Base-by-base conservation (phyloP, 78 protist genomes). In the Neovahlkampfia damariscottae region DNA sequence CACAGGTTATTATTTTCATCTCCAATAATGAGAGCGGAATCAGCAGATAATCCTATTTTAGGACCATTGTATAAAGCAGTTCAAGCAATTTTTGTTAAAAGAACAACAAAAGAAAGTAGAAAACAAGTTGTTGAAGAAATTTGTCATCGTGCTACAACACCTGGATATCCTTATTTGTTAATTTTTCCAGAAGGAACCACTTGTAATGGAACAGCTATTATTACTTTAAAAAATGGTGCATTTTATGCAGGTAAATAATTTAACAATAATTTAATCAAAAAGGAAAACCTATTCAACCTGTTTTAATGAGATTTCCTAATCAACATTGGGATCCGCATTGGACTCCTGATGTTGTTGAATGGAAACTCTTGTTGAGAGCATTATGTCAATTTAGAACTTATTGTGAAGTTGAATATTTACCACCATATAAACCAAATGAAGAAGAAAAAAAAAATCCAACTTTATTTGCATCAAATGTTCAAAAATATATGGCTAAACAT, bases 111-210 rank as follows among this genome's bases (percentile, higher is more conserved):
- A n/a, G n/a, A n/a, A n/a, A n/a, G n/a, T n/a, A n/a, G n/a, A n/a
- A n/a, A n/a, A n/a, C n/a, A n/a, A n/a, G n/a, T n/a, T n/a, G n/a
- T n/a, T n/a, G n/a, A n/a, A n/a, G n/a, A n/a, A n/a, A n/a, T n/a
- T n/a, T n/a, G n/a, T n/a, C n/a, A n/a, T n/a, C n/a, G n/a, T n/a
- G n/a, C n/a, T n/a, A n/a, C n/a, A n/a, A n/a, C n/a, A n/a, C n/a
- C n/a, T n/a, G n/a, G n/a, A n/a, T n/a, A n/a, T n/a, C 77, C 82
- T 3, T 77, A 76, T 2, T 5, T 77, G 4, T 38, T 72, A n/a
- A 37, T 83, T 2, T 83, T 83, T 67, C 81, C 86, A 30, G 86
- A 83, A 40, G 86, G 86, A 6, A 83, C 86, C 1, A 41, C 74
- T 2, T 71, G 82, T 8, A 40, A 8, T 5, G 86, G 81, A 5